These are phyloP conservation scores for Lachnellula subtilissima DNA, from an alignment of 2,329 filamentous ascomycete species.

Conservation along the genomic window DNA sequence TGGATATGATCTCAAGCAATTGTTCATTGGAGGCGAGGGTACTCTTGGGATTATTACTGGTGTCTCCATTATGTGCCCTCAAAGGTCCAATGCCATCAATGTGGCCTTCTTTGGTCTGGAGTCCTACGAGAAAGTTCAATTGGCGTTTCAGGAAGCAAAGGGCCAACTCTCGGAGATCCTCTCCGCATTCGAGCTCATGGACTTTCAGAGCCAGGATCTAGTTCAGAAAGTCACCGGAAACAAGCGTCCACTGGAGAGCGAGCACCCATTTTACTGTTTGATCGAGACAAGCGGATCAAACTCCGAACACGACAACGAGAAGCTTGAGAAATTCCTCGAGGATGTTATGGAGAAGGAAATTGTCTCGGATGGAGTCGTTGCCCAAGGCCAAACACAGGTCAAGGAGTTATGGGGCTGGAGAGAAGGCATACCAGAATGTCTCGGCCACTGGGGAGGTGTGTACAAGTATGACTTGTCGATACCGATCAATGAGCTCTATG, in stretches of 20 bases:
- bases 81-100: slow-evolving; percentile 81
- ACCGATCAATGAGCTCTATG: slow-evolving; percentile 80
- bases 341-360: slow-evolving; percentile 85
- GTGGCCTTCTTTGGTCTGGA: slow-evolving; percentile 91
- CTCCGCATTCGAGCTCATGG: slow-evolving; percentile 97
- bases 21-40: slow-evolving; percentile 93
- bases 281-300: slow-evolving; percentile 96
- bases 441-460: slow-evolving; percentile 86
- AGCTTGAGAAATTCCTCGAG: slow-evolving; percentile 86
- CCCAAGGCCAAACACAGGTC: slow-evolving; percentile 88
- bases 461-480: slow-evolving; percentile 99
- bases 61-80: slow-evolving; percentile 83
- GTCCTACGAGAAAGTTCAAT: slow-evolving; percentile 83
- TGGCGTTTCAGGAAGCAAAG: slow-evolving; percentile 85
- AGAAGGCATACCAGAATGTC: slow-evolving; percentile 84
- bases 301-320: slow-evolving; percentile 85
- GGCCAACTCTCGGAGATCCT: slow-evolving; percentile 87
- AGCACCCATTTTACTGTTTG: slow-evolving; percentile 92
- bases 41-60: slow-evolving; percentile 93
- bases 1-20: slow-evolving; percentile 93
- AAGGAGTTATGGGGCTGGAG: slow-evolving; percentile 84
- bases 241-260: slow-evolving; percentile 73
- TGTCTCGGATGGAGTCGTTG: slow-evolving; percentile 82
- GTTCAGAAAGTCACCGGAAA: slow-evolving; percentile 70
- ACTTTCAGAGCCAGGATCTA: slow-evolving; percentile 72